phyloP scores from a whole-genome alignment of 1,284 basidiomycete species.

The Phaffia rhodozyma region DNA sequence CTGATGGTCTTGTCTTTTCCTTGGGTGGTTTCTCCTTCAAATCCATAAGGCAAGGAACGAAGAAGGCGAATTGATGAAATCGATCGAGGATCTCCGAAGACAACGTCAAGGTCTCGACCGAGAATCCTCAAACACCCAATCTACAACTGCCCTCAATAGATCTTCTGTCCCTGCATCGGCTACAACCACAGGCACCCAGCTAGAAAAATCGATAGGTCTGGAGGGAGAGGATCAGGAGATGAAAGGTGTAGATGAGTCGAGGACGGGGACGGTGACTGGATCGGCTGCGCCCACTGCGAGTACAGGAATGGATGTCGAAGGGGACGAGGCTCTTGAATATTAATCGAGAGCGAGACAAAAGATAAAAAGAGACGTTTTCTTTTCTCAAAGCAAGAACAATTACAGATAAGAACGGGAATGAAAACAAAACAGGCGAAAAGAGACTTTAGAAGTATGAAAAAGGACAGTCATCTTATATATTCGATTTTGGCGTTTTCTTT shows the following conservation, averaged over 20 bases:
- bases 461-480: too few relatives aligned
- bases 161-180: not conserved
- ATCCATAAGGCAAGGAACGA: too few relatives aligned
- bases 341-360: not conserved
- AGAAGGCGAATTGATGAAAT: too few relatives aligned
- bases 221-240: not conserved
- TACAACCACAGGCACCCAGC: not conserved
- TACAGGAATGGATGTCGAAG: constrained; percentile 5
- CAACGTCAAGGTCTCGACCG: too few relatives aligned
- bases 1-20: not conserved
- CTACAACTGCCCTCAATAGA: not conserved
- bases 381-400: too few relatives aligned
- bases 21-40: not conserved
- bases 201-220: not conserved
- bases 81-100: too few relatives aligned
- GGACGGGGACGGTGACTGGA: not conserved
- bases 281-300: not conserved
- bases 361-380: too few relatives aligned
- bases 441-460: too few relatives aligned
- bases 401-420: too few relatives aligned
- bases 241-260: not conserved
- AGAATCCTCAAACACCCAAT: not conserved
- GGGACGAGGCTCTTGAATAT: constrained; percentile 7
- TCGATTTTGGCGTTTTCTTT: too few relatives aligned
- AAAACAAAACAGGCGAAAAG: too few relatives aligned